Conservation (phyloP, 345 rosid genomes). For the Euphorbia tirucalli region DNA sequence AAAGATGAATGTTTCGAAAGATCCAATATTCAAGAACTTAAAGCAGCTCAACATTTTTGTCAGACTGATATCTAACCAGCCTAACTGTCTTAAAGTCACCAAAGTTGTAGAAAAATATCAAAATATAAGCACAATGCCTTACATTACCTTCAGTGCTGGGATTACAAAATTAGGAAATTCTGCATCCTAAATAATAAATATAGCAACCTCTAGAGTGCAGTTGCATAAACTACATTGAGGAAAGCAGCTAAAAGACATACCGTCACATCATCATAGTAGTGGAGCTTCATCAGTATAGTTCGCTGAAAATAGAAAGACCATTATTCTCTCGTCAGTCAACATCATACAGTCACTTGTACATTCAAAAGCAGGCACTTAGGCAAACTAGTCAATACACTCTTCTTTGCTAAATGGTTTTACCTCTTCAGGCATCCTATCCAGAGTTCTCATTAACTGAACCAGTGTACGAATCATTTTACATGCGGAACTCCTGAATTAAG, state of each 20-base stretch:
- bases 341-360: background rate
- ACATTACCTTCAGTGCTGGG: constrained; percentile 2
- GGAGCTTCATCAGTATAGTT: constrained; percentile 90
- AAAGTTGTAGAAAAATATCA: background rate
- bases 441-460: constrained; percentile 94
- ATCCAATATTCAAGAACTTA: constrained; percentile 14
- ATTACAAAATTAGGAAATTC: background rate
- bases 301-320: constrained; percentile 47
- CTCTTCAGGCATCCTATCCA: constrained; percentile 94
- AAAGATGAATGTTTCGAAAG: background rate
- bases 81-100: background rate
- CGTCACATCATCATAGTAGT: constrained; percentile 92
- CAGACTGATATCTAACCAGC: background rate
- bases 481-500: constrained; percentile 73
- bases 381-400: background rate
- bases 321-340: constrained; percentile 14
- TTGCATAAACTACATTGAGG: background rate
- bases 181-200: background rate
- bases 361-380: background rate
- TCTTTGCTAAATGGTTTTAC: constrained; percentile 28
- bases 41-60: background rate
- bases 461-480: constrained; percentile 94
- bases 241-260: constrained; percentile 45
- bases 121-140: constrained; percentile 5
- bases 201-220: background rate